Conservation (phyloP, 225 moss, liverwort and hornwort species). For the Ulota crispa region DNA sequence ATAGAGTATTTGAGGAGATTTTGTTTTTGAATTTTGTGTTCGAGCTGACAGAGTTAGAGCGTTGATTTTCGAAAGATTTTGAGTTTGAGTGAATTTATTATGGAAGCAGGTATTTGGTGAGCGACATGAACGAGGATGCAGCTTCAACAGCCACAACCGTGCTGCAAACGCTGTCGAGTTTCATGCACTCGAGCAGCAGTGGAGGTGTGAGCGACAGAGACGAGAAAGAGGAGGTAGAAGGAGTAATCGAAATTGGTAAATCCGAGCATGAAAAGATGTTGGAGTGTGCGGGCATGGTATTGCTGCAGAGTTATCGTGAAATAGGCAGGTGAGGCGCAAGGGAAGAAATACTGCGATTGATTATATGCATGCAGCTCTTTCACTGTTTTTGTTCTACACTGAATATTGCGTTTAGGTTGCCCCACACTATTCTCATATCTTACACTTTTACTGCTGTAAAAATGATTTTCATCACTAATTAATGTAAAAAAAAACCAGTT, state of each 20-base stretch:
- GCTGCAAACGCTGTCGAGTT: conserved; percentile 44
- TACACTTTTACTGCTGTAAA: too few relatives aligned
- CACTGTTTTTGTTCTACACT: conserved; percentile 1
- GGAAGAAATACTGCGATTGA: not conserved
- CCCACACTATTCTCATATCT: too few relatives aligned
- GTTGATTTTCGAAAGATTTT: not conserved
- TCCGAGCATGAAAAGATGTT: conserved; percentile 52
- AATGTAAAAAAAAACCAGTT: too few relatives aligned
- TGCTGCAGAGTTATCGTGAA: conserved; percentile 59
- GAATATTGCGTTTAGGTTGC: too few relatives aligned
- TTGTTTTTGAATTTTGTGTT: not conserved
- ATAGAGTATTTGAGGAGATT: not conserved
- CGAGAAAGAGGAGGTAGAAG: conserved; percentile 22
- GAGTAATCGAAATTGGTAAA: conserved; percentile 29
- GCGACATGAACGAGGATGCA: conserved; percentile 64
- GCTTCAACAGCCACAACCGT: conserved; percentile 53
- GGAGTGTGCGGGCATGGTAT: conserved; percentile 66
- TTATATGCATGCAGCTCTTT: not conserved
- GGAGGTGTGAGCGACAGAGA: conserved; percentile 18
- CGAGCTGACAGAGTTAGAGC: not conserved
- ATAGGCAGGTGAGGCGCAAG: conserved; percentile 48
- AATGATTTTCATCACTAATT: too few relatives aligned
- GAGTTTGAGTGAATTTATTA: not conserved
- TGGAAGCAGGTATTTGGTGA: conserved; percentile 54
- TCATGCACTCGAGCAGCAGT: conserved; percentile 34